Conservation (phyloP, 179 eudicot genomes). For the Amaranthus tricolor region DNA sequence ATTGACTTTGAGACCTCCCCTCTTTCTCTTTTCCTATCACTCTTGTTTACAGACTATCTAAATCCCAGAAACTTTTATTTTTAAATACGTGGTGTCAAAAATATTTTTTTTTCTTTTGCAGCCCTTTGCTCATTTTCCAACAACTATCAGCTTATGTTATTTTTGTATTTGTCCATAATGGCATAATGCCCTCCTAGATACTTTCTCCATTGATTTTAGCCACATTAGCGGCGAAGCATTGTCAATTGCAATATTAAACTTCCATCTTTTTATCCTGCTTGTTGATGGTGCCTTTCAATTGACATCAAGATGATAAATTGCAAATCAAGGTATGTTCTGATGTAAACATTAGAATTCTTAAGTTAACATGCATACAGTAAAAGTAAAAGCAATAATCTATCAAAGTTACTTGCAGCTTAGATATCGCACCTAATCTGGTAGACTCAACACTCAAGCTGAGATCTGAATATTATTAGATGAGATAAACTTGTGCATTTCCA, state of each 20-base stretch:
- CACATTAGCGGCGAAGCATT: neutral
- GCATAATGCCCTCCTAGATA: too few relatives aligned
- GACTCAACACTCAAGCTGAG: conserved; percentile 1
- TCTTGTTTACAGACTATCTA: neutral
- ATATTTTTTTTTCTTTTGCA: neutral
- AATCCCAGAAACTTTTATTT: neutral
- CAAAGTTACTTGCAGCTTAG: neutral
- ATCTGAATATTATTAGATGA: neutral
- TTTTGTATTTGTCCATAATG: neutral
- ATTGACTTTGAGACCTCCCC: neutral
- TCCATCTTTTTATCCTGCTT: neutral
- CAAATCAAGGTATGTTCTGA: neutral
- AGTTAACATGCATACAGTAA: too few relatives aligned
- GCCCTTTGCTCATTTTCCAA: neutral
- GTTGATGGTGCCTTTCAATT: neutral
- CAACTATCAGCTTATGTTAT: neutral
- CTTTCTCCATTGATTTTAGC: neutral
- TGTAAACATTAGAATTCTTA: neutral
- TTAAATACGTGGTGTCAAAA: neutral
- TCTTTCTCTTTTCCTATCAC: neutral
- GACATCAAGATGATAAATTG: neutral
- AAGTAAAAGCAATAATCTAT: neutral
- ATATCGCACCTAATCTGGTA: neutral
- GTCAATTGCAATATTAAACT: neutral
- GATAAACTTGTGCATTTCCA: neutral